Evolutionary conservation across 805 yeast genomes (phyloP), one percentile per base, ranked within the genome.

Genomic region (Suhomyces tanzawaensis): DNA sequence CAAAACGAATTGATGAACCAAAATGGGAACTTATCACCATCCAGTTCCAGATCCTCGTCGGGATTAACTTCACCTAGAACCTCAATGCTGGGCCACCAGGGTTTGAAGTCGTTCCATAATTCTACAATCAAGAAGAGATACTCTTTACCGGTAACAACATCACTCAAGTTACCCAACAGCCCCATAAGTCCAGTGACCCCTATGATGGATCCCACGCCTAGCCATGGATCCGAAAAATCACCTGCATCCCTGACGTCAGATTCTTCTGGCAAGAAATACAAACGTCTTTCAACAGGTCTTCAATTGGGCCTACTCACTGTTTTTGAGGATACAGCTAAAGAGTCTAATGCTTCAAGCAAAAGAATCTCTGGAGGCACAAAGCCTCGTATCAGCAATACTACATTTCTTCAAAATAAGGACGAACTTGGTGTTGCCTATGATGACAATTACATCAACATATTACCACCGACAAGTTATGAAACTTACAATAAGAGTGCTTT

Each of bases 281-380:
- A 60, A 29, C 45, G 71, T 17, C 45, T 53, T 18, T 64, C 71
- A 3, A 51, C 60, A 3, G 74, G 74, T 1, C 49, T 69, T 11
- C 69, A 58, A 34, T 44, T 66, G 12, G 66, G 69, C 2, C 47
- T 69, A 17, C 44, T 69, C 17, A 67, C 72, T 3, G 74, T 69
- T 0, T 44, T 64, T 34, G 72, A 66, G 43, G 66, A 66, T 31
- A 49, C 59, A 4, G 37, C 39, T 18, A 29, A 37, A 4, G 36
- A 17, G 11, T 19, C 32, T 11, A 21, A 9, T 21, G 23, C 8
- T n/a, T n/a, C n/a, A 21, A 21, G 8, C 23, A 21, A 21, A 21
- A 21, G 23, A 9, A 29, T 7, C 9, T 14, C 19, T 6, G 32
- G 19, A 5, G 12, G 29, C 16, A 4, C 29, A 13, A 32, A 15